phyloP scores from a whole-genome alignment of 768 basidiomycete species.

The Cystofilobasidium macerans region DNA sequence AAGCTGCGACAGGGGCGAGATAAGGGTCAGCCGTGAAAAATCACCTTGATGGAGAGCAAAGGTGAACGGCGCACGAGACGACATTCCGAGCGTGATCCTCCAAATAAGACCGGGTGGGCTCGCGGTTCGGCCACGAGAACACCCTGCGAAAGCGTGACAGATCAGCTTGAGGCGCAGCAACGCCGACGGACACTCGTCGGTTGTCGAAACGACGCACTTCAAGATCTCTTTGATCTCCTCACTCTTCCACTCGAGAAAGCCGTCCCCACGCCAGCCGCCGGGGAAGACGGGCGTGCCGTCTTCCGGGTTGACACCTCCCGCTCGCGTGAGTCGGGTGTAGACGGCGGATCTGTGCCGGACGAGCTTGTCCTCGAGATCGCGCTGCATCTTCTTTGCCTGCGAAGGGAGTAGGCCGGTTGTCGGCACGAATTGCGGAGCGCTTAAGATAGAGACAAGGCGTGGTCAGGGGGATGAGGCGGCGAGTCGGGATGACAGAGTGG shows the following conservation, averaged over 20 bases:
- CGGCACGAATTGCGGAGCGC: not conserved
- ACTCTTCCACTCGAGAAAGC: not conserved
- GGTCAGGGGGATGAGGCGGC: too few species aligned
- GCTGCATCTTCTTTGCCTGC: not conserved
- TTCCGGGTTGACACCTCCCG: too few species aligned
- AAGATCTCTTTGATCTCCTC: constrained; percentile 4
- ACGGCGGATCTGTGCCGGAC: not conserved
- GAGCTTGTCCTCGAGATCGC: constrained; percentile 5
- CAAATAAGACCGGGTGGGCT: not conserved
- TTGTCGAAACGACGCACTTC: not conserved
- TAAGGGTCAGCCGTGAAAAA: not conserved
- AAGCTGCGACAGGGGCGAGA: not conserved
- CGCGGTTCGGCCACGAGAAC: not conserved
- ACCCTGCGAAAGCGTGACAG: not conserved
- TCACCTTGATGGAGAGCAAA: not conserved
- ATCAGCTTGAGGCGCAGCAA: not conserved
- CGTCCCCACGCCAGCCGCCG: not conserved
- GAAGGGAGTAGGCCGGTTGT: constrained; percentile 3
- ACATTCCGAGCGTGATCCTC: not conserved
- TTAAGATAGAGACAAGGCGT: not conserved
- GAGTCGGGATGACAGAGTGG: too few species aligned
- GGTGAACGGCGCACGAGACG: not conserved
- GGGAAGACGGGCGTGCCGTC: not conserved
- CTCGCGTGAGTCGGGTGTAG: not conserved
- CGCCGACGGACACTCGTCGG: not conserved